phyloP scores from a whole-genome alignment of 2,329 filamentous ascomycete species.

The Ascochyta koolunga region DNA sequence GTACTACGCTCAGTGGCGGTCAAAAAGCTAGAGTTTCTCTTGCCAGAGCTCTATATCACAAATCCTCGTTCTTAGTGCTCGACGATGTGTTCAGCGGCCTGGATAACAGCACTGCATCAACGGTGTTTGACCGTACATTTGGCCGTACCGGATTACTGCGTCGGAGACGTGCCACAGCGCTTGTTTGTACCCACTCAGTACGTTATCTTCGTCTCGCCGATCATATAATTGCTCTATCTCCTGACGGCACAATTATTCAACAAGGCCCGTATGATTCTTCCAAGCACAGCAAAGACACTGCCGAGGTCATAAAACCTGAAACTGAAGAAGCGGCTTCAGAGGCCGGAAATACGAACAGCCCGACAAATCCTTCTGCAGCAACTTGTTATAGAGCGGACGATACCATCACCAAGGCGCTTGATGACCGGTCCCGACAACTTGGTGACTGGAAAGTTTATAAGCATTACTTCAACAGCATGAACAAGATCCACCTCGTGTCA shows the following conservation, averaged over 20 bases:
- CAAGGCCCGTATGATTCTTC: background rate
- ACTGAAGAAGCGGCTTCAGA: background rate
- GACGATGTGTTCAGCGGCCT: slow-evolving; percentile 57
- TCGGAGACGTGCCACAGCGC: slow-evolving; percentile 23
- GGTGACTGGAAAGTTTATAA: slow-evolving; percentile 13
- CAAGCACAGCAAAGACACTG: background rate
- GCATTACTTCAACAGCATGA: slow-evolving; percentile 5
- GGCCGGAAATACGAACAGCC: background rate
- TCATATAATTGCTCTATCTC: background rate
- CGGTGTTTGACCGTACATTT: slow-evolving; percentile 48
- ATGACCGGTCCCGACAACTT: slow-evolving; percentile 1
- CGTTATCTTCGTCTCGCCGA: background rate
- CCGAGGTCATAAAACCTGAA: background rate
- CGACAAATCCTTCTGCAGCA: background rate
- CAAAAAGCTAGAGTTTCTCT: slow-evolving; percentile 37
- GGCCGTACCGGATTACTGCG: slow-evolving; percentile 50
- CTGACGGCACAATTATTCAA: background rate
- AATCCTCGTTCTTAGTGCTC: slow-evolving; percentile 50
- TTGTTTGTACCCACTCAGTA: slow-evolving; percentile 9
- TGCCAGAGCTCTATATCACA: slow-evolving; percentile 49
- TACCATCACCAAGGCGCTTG: background rate
- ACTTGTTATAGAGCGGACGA: background rate
- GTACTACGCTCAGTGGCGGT: slow-evolving; percentile 50
- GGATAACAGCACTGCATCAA: slow-evolving; percentile 35
- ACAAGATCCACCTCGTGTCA: background rate